Percentiles rank a stretch among this genome's conserved stretches.
These are phyloP conservation scores for Isatis lusitanica DNA, from an alignment of 441 rosid genomes.

Conservation along the genomic window DNA sequence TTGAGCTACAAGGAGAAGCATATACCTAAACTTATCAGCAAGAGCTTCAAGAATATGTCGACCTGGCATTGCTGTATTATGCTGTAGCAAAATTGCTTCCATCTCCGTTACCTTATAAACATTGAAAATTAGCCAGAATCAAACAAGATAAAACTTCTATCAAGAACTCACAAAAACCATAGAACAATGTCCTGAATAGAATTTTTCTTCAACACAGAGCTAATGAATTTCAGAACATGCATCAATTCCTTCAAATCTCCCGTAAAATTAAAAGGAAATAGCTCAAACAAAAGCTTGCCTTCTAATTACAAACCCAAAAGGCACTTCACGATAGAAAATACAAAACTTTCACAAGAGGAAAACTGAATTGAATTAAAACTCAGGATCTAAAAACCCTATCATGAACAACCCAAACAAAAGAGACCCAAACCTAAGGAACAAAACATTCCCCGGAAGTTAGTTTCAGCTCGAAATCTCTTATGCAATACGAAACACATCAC, in stretches of 20 bases:
- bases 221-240: background rate
- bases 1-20: slow-evolving; percentile 19
- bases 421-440: background rate
- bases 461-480: background rate
- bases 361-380: background rate
- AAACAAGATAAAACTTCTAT: slow-evolving; percentile 18
- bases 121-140: slow-evolving; percentile 1
- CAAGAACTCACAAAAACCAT: background rate
- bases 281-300: background rate
- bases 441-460: slow-evolving; percentile 4
- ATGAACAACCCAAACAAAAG: background rate
- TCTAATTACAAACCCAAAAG: background rate
- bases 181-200: background rate
- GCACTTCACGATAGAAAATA: background rate
- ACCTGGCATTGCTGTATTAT: slow-evolving; percentile 73
- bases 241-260: background rate
- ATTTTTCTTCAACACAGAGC: background rate
- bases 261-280: background rate
- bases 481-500: slow-evolving; percentile 1
- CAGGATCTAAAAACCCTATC: slow-evolving; percentile 27
- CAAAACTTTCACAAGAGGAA: slow-evolving; percentile 1
- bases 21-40: slow-evolving; percentile 86
- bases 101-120: slow-evolving; percentile 74
- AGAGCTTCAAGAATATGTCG: slow-evolving; percentile 74
- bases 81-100: slow-evolving; percentile 86